Conservation (phyloP, 2,329 filamentous ascomycete species). For the Daldinia eschscholtzii region DNA sequence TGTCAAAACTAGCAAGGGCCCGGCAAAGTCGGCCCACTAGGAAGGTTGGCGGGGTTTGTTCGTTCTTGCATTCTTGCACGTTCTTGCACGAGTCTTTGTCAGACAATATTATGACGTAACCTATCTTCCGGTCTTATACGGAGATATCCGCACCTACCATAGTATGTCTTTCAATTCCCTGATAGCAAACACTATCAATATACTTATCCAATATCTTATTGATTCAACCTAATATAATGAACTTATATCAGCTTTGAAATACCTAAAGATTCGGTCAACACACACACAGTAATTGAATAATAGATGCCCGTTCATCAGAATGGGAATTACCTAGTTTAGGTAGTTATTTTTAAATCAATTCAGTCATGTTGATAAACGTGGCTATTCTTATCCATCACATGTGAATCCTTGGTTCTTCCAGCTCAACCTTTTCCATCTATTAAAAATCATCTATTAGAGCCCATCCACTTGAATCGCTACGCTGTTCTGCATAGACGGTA, state of each 20-base stretch:
- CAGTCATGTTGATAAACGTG: background rate
- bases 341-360: background rate
- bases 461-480: background rate
- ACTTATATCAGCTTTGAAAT: background rate
- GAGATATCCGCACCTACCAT: background rate
- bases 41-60: constrained; percentile 29
- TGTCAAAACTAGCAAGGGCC: constrained; percentile 11
- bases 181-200: background rate
- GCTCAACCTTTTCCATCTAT: background rate
- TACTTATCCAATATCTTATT: background rate
- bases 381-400: background rate
- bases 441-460: background rate
- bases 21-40: constrained; percentile 5
- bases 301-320: too few relatives aligned
- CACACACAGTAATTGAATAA: background rate
- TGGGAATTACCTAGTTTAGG: background rate
- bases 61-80: background rate
- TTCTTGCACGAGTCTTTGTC: constrained; percentile 28
- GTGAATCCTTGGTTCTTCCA: background rate
- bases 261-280: background rate
- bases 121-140: background rate
- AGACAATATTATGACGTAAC: constrained; percentile 30
- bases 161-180: background rate
- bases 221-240: background rate
- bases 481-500: background rate